phyloP scores from a whole-genome alignment of 2,329 filamentous ascomycete species.

The Monosporascus sp. region DNA sequence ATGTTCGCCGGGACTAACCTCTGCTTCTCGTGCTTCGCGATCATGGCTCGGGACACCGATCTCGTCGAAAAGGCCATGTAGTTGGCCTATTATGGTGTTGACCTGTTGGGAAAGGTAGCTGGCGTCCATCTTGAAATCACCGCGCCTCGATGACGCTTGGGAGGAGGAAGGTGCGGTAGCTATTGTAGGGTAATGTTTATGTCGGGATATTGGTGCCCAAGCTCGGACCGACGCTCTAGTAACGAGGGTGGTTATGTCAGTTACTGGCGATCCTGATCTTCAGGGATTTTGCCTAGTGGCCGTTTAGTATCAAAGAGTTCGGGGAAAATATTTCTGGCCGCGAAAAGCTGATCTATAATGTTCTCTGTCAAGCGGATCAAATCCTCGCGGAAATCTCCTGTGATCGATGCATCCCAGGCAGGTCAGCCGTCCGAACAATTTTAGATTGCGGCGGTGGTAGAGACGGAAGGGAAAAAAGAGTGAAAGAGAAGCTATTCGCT shows the following conservation, averaged over 20 bases:
- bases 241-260: neutral
- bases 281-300: neutral
- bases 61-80: constrained; percentile 94
- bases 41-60: constrained; percentile 95
- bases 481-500: neutral
- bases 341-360: neutral
- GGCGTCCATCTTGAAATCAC: constrained; percentile 64
- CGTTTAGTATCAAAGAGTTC: neutral
- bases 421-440: neutral
- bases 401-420: constrained; percentile 13
- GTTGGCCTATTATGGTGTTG: constrained; percentile 85
- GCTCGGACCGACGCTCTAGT: neutral
- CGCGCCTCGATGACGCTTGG: neutral
- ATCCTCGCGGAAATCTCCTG: constrained; percentile 7
- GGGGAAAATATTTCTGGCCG: neutral
- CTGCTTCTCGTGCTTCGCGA: constrained; percentile 80
- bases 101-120: constrained; percentile 93
- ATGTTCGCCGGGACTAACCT: constrained; percentile 53
- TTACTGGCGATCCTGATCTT: neutral
- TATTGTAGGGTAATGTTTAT: neutral
- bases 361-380: constrained; percentile 7
- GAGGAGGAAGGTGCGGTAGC: neutral
- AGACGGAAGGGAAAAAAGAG: neutral
- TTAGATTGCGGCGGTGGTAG: neutral
- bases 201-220: constrained; percentile 2